These are phyloP conservation scores for Leucocoprinus birnbaumii DNA, from an alignment of 768 basidiomycete species.

Conservation along the genomic window DNA sequence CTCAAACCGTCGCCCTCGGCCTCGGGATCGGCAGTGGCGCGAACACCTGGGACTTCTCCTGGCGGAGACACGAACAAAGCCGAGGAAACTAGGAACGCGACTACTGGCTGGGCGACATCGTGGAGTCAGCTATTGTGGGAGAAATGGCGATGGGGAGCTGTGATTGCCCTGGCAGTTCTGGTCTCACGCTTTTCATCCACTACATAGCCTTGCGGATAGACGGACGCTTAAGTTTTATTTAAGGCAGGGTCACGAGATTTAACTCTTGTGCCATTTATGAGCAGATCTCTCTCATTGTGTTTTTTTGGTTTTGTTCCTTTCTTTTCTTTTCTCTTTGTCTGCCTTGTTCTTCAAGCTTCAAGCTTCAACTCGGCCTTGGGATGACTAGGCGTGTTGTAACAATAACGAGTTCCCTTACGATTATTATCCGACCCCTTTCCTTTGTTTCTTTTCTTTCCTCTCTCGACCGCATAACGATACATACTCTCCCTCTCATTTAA, in stretches of 20 bases:
- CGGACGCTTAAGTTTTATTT: neutral
- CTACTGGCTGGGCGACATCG: conserved; percentile 53
- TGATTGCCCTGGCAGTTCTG: conserved; percentile 75
- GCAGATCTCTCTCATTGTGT: neutral
- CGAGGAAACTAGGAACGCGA: conserved; percentile 23
- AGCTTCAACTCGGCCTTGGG: neutral
- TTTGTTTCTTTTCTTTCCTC: neutral
- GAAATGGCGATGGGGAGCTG: conserved; percentile 81
- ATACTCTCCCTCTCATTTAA: neutral
- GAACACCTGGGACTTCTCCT: conserved; percentile 5
- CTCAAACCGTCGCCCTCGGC: conserved; percentile 9
- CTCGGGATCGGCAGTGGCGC: conserved; percentile 11
- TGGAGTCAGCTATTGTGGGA: conserved; percentile 74
- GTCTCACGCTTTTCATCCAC: conserved; percentile 72
- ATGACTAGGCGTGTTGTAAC: neutral
- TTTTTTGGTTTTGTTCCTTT: no score
- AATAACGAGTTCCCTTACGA: neutral
- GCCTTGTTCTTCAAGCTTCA: no score
- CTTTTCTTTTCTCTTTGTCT: neutral
- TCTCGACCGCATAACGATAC: neutral
- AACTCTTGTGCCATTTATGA: neutral
- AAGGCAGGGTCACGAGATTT: neutral
- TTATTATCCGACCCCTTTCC: neutral
- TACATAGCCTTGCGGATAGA: conserved; percentile 20
- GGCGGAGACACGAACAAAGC: conserved; percentile 16